These are phyloP conservation scores for Pezicula carpinea DNA, from an alignment of 2,329 filamentous ascomycete genomes.

Conservation along the genomic window DNA sequence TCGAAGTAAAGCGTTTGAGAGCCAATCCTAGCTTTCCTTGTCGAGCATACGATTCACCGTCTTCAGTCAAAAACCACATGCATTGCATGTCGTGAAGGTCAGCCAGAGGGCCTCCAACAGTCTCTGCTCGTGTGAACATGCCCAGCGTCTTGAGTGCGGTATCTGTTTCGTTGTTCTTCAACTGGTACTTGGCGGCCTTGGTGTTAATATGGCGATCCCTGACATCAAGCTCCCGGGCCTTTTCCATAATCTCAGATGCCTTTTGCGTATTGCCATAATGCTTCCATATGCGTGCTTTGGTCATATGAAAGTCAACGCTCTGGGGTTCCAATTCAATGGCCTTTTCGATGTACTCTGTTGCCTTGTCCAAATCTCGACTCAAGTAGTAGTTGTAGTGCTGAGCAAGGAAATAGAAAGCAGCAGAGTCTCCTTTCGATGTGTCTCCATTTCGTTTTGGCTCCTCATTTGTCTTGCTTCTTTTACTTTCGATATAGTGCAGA, in stretches of 20 bases:
- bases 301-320: conserved; percentile 90
- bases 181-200: conserved; percentile 94
- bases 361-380: conserved; percentile 79
- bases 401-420: conserved; percentile 86
- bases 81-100: conserved; percentile 98
- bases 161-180: conserved; percentile 87
- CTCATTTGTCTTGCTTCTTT: conserved; percentile 37
- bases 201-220: conserved; percentile 98
- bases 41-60: conserved; percentile 82
- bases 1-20: conserved; percentile 83
- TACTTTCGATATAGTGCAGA: conserved; percentile 68
- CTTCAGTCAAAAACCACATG: conserved; percentile 94
- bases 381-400: conserved; percentile 95
- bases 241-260: conserved; percentile 84
- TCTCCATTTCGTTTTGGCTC: conserved; percentile 40
- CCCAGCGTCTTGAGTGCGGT: conserved; percentile 83
- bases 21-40: conserved; percentile 80
- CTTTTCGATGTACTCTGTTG: conserved; percentile 76
- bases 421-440: conserved; percentile 63
- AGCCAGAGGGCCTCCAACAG: conserved; percentile 78
- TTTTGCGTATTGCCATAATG: conserved; percentile 75
- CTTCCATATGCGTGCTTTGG: conserved; percentile 91
- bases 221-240: conserved; percentile 77
- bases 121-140: conserved; percentile 89
- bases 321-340: conserved; percentile 75